Conservation (phyloP, 257 asterid genomes). For the Lycium ferocissimum region DNA sequence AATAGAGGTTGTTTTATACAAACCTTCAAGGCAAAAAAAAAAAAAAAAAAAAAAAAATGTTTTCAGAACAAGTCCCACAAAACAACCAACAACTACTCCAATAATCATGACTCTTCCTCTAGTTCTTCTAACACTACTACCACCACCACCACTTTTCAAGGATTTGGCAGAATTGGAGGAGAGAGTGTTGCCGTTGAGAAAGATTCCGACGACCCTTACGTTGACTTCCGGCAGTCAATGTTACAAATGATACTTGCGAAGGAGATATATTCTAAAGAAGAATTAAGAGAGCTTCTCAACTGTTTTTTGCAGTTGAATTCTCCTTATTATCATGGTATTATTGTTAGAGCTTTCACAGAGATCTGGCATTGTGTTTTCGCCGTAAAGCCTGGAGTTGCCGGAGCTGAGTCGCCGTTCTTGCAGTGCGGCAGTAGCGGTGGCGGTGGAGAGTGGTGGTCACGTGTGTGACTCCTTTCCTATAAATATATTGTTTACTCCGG, state of each 20-base stretch:
- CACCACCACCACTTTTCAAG: conserved; percentile 61
- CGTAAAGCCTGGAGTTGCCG: conserved; percentile 31
- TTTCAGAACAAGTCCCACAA: too few relatives aligned
- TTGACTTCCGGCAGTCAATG: conserved; percentile 89
- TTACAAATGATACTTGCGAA: conserved; percentile 90
- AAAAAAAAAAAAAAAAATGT: too few relatives aligned
- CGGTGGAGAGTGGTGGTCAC: conserved; percentile 42
- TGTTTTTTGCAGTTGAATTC: conserved; percentile 88
- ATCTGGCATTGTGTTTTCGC: conserved; percentile 82
- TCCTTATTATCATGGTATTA: conserved; percentile 77
- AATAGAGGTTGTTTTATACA: too few relatives aligned
- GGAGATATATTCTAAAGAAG: conserved; percentile 73
- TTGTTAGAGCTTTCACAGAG: conserved; percentile 83
- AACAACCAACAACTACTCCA: background rate
- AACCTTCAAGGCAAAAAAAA: too few relatives aligned
- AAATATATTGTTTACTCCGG: background rate
- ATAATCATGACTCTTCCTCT: conserved; percentile 50
- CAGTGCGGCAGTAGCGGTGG: background rate
- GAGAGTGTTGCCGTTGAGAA: conserved; percentile 85
- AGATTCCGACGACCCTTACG: conserved; percentile 87
- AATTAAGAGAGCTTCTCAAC: conserved; percentile 72
- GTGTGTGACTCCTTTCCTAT: conserved; percentile 28
- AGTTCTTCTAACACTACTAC: conserved; percentile 51
- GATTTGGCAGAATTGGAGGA: conserved; percentile 69
- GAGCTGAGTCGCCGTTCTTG: conserved; percentile 39